Conservation (phyloP, 1,284 basidiomycete genomes). For the Moniliophthora roreri region DNA sequence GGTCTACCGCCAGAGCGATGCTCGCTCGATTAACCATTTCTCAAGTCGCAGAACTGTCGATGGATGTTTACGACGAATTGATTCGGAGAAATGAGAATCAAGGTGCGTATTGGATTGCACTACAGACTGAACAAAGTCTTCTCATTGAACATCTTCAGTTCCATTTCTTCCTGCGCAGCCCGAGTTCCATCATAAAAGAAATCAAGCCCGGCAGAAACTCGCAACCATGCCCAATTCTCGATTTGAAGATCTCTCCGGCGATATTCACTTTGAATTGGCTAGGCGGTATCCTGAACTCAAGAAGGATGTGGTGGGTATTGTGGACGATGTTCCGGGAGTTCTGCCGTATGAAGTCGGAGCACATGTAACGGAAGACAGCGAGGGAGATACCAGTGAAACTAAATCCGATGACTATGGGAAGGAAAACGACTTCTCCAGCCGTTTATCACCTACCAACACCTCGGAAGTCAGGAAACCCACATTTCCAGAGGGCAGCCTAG, state of each 20-base stretch:
- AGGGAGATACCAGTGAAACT: no score
- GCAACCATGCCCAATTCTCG: slow-evolving; percentile 90
- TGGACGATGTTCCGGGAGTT: no score
- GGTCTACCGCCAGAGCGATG: slow-evolving; percentile 86
- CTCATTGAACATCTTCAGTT: slow-evolving; percentile 40
- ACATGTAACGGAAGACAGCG: no score
- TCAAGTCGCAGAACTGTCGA: slow-evolving; percentile 92
- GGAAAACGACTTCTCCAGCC: no score
- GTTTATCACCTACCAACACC: no score
- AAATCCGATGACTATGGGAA: no score
- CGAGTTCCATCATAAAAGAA: slow-evolving; percentile 98
- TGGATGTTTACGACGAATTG: slow-evolving; percentile 93
- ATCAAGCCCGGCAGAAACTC: slow-evolving; percentile 97
- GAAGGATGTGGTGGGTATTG: no score
- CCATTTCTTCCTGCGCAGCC: slow-evolving; percentile 89
- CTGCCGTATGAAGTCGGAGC: no score
- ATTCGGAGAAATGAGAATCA: slow-evolving; percentile 76
- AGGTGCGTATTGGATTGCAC: slow-evolving; percentile 41
- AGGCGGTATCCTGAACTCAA: slow-evolving; percentile 95
- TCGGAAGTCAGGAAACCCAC: no score
- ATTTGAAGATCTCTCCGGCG: slow-evolving; percentile 96
- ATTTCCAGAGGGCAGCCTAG: no score
- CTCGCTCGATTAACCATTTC: slow-evolving; percentile 86
- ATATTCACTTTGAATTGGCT: slow-evolving; percentile 94
- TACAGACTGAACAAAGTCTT: no score